Evolutionary conservation across 1,284 basidiomycete genomes (phyloP), one percentile per base, ranked within the genome.

Genomic region (Pholiota adiposa): DNA sequence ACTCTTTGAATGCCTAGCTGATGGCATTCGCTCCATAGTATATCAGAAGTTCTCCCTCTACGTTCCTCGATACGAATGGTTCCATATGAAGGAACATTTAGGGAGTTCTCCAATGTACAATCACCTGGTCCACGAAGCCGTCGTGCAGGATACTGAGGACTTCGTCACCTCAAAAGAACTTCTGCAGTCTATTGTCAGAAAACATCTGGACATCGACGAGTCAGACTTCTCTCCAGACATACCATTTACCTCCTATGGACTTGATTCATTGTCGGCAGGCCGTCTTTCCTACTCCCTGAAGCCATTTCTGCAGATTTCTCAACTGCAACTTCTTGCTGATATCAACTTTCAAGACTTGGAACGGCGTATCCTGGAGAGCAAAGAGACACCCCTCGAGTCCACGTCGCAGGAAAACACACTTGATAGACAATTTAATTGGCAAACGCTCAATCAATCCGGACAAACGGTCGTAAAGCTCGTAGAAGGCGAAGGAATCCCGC

Each of bases 241-340:
- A 3, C 51, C 51, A 7, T 38, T 52, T 19, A 52, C 51, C 16
- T 52, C 51, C 2, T 52, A 52, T 25, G 51, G 51, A 1, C 34
- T 52, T 5, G 51, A 52, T 40, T 52, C 51, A n/a, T 40, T 52
- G 16, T 52, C 51, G 7, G 51, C 51, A 11, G 51, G 51, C 8
- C 29, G 29, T 25, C 51, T 52, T 25, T 52, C 51, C 12, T 34
- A 40, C 25, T 19, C 51, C 9, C 14, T 52, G 18, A 52, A 16
- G 34, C 51, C 51, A 16, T 52, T 34, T 21, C 36, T 52, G 18
- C 33, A 52, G 34, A 52, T 52, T 12, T 36, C 51, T 9, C 51
- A 52, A 38, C 23, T 52, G n/a, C 51, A 52, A 16, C 34, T 52
- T 9, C 51, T 52, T 38, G 51, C 51, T n/a, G 29, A 52, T 40